Evolutionary conservation across 768 basidiomycete species (phyloP), one percentile per base, ranked within the genome.

Genomic region (Porphyrellus cyaneotinctus): DNA sequence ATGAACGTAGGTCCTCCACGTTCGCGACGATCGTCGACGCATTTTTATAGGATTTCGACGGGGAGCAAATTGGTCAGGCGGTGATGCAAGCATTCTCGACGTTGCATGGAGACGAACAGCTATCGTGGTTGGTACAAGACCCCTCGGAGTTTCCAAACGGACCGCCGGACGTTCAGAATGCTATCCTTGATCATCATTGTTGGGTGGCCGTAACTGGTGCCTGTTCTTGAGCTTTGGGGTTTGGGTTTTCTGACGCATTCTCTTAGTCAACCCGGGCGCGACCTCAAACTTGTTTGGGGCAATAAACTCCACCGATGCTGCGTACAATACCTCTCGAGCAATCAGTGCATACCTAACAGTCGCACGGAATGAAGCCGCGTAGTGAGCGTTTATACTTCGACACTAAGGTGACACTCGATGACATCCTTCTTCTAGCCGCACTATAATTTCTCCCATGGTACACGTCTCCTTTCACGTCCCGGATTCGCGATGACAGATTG

Each of bases 301-400:
- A 17, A 67, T 82, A 13, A 58, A 65, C 11, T 47, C 67, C 1
- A 73, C 72, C 0, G 71, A 84, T 56, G 53, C 69, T 3, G 56
- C 73, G 0, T 84, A 83, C 49, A 71, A 79, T 50, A 76, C 78
- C 1, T 69, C 77, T 3, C 57, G 60, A 22, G 80, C 79, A 1
- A 70, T 86, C 1, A 82, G 77, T 0, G 74, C 75, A 14, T 78
- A 75, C 54, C 71, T 64, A 1, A 71, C 69, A 0, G 74, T 77
- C 55, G 84, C 78, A 20, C 72, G 84, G 26, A 84, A 78, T 43
- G 83, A 84, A 56, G 80, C 78, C 54, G 76, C 74, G 17, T 85
- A 73, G 84, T 86, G 62, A 65, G 82, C 18, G 43, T 54, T 24
- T 32, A 36, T 8, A 12, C n/a, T 6, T 44, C 13, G 24, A 20